Conservation (phyloP, 257 asterid genomes). For the Plantago major region DNA sequence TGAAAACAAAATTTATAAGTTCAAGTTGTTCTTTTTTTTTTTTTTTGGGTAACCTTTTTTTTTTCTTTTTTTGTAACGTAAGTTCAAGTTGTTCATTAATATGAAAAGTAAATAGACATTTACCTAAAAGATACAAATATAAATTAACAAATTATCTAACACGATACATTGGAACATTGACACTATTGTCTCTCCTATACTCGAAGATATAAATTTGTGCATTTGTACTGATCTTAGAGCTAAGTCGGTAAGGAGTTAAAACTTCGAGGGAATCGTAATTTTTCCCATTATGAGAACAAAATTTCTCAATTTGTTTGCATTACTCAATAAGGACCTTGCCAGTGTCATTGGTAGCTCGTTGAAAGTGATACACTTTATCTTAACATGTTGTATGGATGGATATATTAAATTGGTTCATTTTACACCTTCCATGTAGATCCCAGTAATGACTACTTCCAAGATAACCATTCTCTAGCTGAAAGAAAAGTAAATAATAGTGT, state of each 20-base stretch:
- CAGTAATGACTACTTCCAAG: not conserved
- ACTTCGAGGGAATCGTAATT: not conserved
- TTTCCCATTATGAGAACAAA: conserved; percentile 2
- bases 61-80: too few relatives aligned
- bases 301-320: not conserved
- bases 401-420: not conserved
- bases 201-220: not conserved
- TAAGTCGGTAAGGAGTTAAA: not conserved
- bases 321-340: not conserved
- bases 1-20: too few relatives aligned
- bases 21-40: too few relatives aligned
- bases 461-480: conserved; percentile 28
- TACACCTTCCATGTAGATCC: not conserved
- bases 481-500: too few relatives aligned
- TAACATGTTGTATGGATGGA: not conserved
- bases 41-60: too few relatives aligned
- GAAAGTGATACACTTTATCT: not conserved
- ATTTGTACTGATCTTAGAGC: not conserved
- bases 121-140: too few relatives aligned
- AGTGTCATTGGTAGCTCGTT: not conserved
- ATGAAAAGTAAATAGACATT: too few relatives aligned
- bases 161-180: not conserved
- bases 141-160: too few relatives aligned
- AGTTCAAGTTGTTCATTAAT: too few relatives aligned
- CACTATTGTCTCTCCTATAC: not conserved